A percentile compares a stretch with the other conserved stretches of the same genome.
Conservation (phyloP, 2,329 filamentous ascomycete genomes). For the Sclerotinia borealis region DNA sequence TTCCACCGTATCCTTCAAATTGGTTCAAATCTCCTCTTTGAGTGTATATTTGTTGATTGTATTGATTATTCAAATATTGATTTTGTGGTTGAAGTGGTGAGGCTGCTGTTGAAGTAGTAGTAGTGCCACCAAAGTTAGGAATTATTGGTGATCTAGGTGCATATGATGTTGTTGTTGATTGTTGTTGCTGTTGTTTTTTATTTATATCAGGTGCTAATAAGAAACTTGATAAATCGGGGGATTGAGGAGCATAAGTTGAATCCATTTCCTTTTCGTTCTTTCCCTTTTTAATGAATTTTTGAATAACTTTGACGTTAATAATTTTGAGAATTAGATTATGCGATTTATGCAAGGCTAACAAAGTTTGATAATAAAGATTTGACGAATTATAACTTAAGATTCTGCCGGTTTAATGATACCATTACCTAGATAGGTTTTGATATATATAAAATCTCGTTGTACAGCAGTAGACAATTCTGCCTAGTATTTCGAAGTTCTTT, state of each 20-base stretch:
- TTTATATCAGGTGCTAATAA: conserved; percentile 23
- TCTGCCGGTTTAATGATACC: not conserved
- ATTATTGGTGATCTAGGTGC: conserved; percentile 29
- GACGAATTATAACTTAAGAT: not conserved
- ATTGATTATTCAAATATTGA: conserved; percentile 24
- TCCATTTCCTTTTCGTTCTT: conserved; percentile 21
- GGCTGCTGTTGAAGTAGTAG: conserved; percentile 17
- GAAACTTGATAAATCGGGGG: conserved; percentile 32
- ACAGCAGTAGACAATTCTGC: too few relatives aligned
- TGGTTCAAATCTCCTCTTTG: conserved; percentile 1
- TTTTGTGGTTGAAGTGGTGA: conserved; percentile 11
- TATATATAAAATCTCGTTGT: too few relatives aligned
- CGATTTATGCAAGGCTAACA: conserved; percentile 26
- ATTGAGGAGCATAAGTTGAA: conserved; percentile 32
- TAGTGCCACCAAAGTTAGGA: conserved; percentile 24
- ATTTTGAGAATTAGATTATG: not conserved
- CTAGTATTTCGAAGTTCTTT: not conserved
- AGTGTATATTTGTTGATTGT: conserved; percentile 12
- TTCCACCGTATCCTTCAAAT: conserved; percentile 16
- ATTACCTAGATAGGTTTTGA: too few relatives aligned
- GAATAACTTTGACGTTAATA: conserved; percentile 6
- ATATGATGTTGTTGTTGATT: conserved; percentile 15
- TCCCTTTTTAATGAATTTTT: conserved; percentile 5
- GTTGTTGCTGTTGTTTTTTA: conserved; percentile 22
- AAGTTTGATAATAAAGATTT: not conserved